Evolutionary conservation across 2,329 filamentous ascomycete species (phyloP), one percentile per base, ranked within the genome.

Genomic region (Septoria petroselini): DNA sequence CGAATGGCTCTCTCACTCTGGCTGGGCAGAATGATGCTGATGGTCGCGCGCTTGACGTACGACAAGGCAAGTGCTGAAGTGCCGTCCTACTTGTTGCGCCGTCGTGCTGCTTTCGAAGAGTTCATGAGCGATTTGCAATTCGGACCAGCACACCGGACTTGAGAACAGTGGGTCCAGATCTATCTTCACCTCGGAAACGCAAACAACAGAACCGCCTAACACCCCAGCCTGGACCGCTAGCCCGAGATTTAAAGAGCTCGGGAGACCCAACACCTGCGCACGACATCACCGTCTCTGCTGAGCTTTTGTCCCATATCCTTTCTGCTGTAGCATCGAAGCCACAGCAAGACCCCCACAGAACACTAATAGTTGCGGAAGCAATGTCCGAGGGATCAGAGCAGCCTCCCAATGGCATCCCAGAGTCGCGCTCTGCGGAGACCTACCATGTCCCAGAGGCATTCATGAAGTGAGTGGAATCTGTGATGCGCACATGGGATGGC

Each of bases 391-490:
- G 52, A 45, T 25, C 44, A 2, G 40, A 44, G 18, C 54, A 57
- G 51, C 60, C 54, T 42, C 50, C 55, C 9, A 41, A 40, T 33
- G 55, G 54, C 42, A 60, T 63, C 45, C 61, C 57, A 40, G 61
- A 62, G 52, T 63, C 60, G 37, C 47, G 53, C 43, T 52, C 53
- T 50, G 61, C 61, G 3, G 56, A 62, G 46, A 63, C 58, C 7
- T 63, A 61, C 50, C 54, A 59, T 48, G 59, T 63, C 27, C 59
- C 59, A 29, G 44, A 59, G 56, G 70, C 68, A 3, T 72, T 72
- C 57, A 65, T 62, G 51, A 67, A 69, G 71, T 73, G 59, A 66
- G 69, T 65, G 31, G 14, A 18, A 30, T n/a, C 41, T 17, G n/a
- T 9, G 9, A 8, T 7, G 11, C 25, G 15, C n/a, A 23, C 30